Percentiles rank a stretch among this genome's conserved stretches.
Evolutionary conservation across 345 rosid species (phyloP).

Genomic region (Salix purpurea): DNA sequence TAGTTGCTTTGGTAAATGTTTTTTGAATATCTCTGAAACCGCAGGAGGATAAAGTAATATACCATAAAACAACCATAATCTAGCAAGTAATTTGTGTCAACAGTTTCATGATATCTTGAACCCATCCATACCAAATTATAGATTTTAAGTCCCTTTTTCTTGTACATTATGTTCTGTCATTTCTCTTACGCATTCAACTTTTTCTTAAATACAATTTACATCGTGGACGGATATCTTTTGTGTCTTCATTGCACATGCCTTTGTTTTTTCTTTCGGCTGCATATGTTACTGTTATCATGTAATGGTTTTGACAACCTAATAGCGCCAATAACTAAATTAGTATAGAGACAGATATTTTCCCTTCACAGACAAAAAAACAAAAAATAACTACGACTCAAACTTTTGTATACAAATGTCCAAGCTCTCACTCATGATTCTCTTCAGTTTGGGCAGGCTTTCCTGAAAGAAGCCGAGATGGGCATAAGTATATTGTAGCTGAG

Average conservation of each 20-base stretch:
- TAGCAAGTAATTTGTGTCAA: neutral
- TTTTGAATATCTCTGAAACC: too few relatives aligned
- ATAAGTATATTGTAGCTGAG: constrained; percentile 81
- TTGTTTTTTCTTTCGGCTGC: neutral
- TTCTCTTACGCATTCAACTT: neutral
- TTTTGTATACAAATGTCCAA: neutral
- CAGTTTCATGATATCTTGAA: neutral
- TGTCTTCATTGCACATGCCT: neutral
- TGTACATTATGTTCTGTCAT: neutral
- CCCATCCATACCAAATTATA: neutral
- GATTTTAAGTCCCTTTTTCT: neutral
- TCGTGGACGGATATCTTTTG: neutral
- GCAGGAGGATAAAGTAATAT: too few relatives aligned
- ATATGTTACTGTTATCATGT: neutral
- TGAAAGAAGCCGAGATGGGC: constrained; percentile 74
- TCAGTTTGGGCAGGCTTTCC: constrained; percentile 98
- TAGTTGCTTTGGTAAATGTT: too few relatives aligned
- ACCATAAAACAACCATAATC: neutral
- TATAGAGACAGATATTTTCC: neutral
- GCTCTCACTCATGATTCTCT: neutral
- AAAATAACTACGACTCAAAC: neutral
- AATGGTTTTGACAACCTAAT: neutral
- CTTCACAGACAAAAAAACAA: neutral
- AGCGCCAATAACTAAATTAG: neutral
- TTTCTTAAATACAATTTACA: neutral